Conservation (phyloP, 305 asterid genomes). For the Euphrasia arctica region DNA sequence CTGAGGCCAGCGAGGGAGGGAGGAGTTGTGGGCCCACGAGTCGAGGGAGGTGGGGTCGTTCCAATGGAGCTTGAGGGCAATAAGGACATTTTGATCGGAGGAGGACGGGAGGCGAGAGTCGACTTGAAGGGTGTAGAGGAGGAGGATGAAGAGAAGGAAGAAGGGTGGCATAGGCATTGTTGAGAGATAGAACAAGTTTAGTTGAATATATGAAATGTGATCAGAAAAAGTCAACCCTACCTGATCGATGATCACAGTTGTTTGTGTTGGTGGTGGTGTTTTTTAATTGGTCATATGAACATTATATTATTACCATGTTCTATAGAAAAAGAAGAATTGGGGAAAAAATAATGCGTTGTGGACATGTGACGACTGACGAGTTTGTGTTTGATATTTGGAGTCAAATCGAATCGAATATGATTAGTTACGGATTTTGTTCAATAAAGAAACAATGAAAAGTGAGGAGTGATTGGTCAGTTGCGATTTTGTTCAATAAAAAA, state of each 20-base stretch:
- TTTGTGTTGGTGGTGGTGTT: not conserved
- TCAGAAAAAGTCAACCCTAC: not conserved
- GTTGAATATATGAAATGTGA: not conserved
- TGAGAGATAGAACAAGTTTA: slow-evolving; percentile 7
- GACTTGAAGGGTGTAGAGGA: slow-evolving; percentile 13
- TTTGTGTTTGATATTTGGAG: too few relatives aligned
- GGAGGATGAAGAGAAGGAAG: slow-evolving; percentile 26
- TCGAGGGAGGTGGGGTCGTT: slow-evolving; percentile 40
- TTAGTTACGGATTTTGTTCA: too few relatives aligned
- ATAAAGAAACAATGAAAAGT: too few relatives aligned
- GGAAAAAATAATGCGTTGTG: too few relatives aligned
- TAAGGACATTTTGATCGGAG: slow-evolving; percentile 32
- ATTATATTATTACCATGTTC: too few relatives aligned
- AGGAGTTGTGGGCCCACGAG: slow-evolving; percentile 47
- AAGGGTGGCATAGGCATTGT: slow-evolving; percentile 17
- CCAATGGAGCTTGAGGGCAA: slow-evolving; percentile 50
- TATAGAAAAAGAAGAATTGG: too few relatives aligned
- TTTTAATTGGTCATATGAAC: not conserved
- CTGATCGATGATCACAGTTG: not conserved
- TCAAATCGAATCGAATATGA: too few relatives aligned
- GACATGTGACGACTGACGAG: too few relatives aligned
- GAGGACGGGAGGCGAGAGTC: slow-evolving; percentile 16
- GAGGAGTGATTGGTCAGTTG: too few relatives aligned
- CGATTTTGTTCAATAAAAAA: too few relatives aligned
- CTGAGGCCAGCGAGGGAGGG: slow-evolving; percentile 22